Base-by-base conservation (phyloP, 2,329 filamentous ascomycete species). In the Sordariomycetes sp. region DNA sequence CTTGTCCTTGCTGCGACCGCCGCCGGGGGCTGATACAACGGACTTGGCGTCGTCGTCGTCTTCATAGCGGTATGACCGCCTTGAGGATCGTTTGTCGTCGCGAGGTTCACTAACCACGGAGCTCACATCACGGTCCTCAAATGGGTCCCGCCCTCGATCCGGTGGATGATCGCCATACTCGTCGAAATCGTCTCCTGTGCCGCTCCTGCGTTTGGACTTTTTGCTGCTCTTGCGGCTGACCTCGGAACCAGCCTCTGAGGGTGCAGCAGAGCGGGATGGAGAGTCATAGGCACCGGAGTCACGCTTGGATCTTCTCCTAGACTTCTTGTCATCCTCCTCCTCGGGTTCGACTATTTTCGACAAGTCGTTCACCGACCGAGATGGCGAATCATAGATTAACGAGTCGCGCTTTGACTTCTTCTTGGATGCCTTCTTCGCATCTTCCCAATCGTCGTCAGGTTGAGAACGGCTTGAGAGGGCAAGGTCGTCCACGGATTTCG, bases 11-110 rank as follows among this genome's bases (percentile, higher is more conserved):
- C 54, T 60, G 24, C 48, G 51, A 14, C 47, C 50, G 10, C 50
- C 50, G 15, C 50, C 47, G 23, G 55, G 51, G 7, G 50, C 45
- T 16, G 56, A 59, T 7, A 61, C 63, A 17, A 63, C 57, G 21
- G 70, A 70, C 45, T 61, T 66, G 16, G 57, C 46, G 39, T 70
- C 68, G 23, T 72, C 64, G 23, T 72, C 64, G 15, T 70, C 66
- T 18, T 70, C 66, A 19, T 47, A 48, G 19, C 52, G 51, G 34
- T 54, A 57, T 5, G 43, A 47, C 21, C 39, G 37, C 35, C 46
- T 51, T 30, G 50, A 46, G 6, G 28, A 30, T 17, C 37, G 42
- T 23, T 39, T 40, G 23, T 54, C 53, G 12, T 58, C 50, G 15
- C 54, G 54, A 25, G 59, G 55, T 33, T 65, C 66, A 6, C 70